These are phyloP conservation scores for Avena atlantica DNA, from an alignment of 176 grass and related monocot genomes.

Conservation along the genomic window DNA sequence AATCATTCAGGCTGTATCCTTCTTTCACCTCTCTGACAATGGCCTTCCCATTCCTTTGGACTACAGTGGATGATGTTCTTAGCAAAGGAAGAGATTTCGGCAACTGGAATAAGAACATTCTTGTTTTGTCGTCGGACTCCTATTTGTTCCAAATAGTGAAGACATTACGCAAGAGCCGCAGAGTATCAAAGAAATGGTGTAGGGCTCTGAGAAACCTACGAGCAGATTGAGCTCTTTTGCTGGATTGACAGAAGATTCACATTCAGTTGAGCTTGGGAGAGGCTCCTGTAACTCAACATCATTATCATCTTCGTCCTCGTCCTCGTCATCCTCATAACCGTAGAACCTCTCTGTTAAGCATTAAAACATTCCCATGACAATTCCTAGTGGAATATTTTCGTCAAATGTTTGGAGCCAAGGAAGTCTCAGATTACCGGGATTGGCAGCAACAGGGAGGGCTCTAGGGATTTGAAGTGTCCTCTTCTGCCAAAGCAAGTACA, in stretches of 20 bases:
- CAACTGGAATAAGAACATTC: slow-evolving; percentile 77
- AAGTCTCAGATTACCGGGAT: slow-evolving; percentile 39
- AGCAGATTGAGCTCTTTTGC: slow-evolving; percentile 69
- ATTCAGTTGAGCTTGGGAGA: slow-evolving; percentile 63
- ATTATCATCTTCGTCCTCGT: not conserved
- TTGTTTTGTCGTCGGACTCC: slow-evolving; percentile 46
- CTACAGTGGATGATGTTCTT: slow-evolving; percentile 39
- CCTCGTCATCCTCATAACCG: not conserved
- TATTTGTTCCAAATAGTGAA: slow-evolving; percentile 41
- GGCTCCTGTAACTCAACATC: slow-evolving; percentile 46
- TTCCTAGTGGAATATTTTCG: slow-evolving; percentile 19
- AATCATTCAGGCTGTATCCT: slow-evolving; percentile 64
- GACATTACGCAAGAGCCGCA: not conserved
- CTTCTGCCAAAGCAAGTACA: slow-evolving; percentile 35
- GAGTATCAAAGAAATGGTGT: not conserved
- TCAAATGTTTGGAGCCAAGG: not conserved
- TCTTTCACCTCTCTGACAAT: slow-evolving; percentile 47
- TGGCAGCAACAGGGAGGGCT: slow-evolving; percentile 12
- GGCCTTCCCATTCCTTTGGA: slow-evolving; percentile 50
- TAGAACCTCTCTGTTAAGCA: slow-evolving; percentile 32
- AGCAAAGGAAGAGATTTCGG: slow-evolving; percentile 65
- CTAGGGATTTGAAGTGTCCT: slow-evolving; percentile 36
- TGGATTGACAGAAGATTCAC: slow-evolving; percentile 52
- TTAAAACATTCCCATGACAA: not conserved
- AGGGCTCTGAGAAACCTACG: slow-evolving; percentile 41